These are phyloP conservation scores for Saccharomycopsis olivae DNA, from an alignment of 805 yeast species.

Conservation along the genomic window DNA sequence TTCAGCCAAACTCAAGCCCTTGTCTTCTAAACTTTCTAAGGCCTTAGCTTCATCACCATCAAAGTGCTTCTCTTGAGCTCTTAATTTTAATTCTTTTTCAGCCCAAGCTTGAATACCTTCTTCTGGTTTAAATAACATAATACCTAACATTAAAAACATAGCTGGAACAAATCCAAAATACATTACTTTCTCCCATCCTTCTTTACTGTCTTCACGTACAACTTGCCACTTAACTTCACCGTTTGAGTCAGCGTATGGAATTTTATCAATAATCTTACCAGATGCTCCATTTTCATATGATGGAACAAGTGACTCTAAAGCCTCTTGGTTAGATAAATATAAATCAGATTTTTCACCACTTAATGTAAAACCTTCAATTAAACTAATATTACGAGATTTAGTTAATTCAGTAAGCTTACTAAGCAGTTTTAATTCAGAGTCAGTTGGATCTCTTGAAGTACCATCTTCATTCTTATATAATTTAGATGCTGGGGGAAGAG, in stretches of 20 bases:
- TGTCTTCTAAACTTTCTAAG: constrained; percentile 30
- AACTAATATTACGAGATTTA: constrained; percentile 43
- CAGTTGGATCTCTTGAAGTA: constrained; percentile 56
- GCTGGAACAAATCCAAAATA: constrained; percentile 68
- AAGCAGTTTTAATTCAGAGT: constrained; percentile 58
- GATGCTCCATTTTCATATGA: constrained; percentile 34
- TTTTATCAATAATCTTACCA: constrained; percentile 67
- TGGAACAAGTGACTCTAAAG: constrained; percentile 43
- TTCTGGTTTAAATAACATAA: constrained; percentile 39
- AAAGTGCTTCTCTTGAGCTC: constrained; percentile 59
- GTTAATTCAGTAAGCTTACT: constrained; percentile 60
- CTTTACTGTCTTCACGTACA: constrained; percentile 63
- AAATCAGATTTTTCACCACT: constrained; percentile 43
- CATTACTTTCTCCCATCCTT: constrained; percentile 77
- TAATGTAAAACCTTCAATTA: constrained; percentile 35
- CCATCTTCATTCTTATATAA: constrained; percentile 72
- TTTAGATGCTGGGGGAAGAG: constrained; percentile 53
- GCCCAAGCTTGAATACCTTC: constrained; percentile 67
- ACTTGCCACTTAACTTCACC: constrained; percentile 75
- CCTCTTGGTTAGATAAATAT: constrained; percentile 50
- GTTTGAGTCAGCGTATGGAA: constrained; percentile 73
- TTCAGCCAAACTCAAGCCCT: constrained; percentile 39
- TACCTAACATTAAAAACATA: constrained; percentile 43
- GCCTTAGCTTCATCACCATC: constrained; percentile 46
- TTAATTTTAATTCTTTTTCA: constrained; percentile 64